phyloP scores from a whole-genome alignment of 2,329 filamentous ascomycete genomes.

The Torrubiella hemipterigena region DNA sequence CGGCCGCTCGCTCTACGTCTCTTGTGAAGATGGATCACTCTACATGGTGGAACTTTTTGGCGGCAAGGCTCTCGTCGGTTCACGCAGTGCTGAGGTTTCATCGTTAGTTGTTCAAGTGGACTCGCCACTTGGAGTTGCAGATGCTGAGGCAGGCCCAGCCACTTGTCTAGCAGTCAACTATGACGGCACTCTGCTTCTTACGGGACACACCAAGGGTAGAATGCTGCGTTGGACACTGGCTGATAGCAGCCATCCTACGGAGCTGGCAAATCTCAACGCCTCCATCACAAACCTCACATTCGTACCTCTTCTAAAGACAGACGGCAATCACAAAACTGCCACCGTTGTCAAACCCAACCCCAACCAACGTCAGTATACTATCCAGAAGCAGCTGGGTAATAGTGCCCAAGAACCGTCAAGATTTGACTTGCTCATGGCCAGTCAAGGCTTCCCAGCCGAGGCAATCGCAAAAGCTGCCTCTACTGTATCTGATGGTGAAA shows the following conservation, averaged over 20 bases:
- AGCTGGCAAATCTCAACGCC: conserved; percentile 62
- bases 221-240: conserved; percentile 72
- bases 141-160: conserved; percentile 52
- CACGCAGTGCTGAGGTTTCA: conserved; percentile 36
- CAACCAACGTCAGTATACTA: conserved; percentile 50
- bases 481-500: background rate
- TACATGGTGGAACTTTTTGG: conserved; percentile 66
- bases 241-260: conserved; percentile 53
- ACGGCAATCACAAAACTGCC: conserved; percentile 31
- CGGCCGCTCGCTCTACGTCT: conserved; percentile 70
- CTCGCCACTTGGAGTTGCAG: conserved; percentile 41
- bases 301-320: conserved; percentile 39
- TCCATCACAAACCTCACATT: conserved; percentile 75
- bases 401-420: conserved; percentile 23
- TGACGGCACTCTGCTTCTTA: conserved; percentile 68
- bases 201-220: conserved; percentile 71
- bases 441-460: conserved; percentile 38
- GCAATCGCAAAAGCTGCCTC: too few species aligned
- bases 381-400: conserved; percentile 50
- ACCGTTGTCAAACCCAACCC: conserved; percentile 73
- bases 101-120: conserved; percentile 45
- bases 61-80: conserved; percentile 41
- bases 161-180: conserved; percentile 65
- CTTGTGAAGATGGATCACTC: conserved; percentile 68
- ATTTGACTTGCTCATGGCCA: conserved; percentile 31